A percentile compares a stretch with the other conserved stretches of the same genome.
These are phyloP conservation scores for Phytophthora constricta DNA, from an alignment of 352 stramenopile genomes.

Conservation along the genomic window DNA sequence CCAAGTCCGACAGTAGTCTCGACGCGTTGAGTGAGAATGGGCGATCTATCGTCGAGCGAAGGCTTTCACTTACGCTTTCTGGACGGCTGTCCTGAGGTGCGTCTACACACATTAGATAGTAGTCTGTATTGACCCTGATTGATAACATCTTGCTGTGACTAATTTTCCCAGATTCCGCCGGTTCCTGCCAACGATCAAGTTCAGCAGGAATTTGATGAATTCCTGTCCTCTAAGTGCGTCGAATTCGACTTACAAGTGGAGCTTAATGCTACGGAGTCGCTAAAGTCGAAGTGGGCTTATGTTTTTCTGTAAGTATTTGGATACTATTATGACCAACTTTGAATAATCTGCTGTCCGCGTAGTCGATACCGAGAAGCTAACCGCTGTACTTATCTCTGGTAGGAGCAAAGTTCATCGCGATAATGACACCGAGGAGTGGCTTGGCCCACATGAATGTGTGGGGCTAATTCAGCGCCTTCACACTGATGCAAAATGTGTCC, in stretches of 20 bases:
- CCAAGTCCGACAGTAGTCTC: slow-evolving; percentile 8
- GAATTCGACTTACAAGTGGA: slow-evolving; percentile 43
- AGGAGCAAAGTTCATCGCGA: slow-evolving; percentile 55
- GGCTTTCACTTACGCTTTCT: slow-evolving; percentile 53
- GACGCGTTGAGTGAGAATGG: slow-evolving; percentile 42
- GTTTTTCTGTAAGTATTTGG: slow-evolving; percentile 60
- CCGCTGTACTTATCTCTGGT: no score
- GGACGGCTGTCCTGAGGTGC: slow-evolving; percentile 63
- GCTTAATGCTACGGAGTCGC: slow-evolving; percentile 48
- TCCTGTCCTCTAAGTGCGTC: slow-evolving; percentile 43
- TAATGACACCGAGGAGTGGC: slow-evolving; percentile 48
- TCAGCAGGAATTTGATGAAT: slow-evolving; percentile 49
- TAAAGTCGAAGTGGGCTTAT: slow-evolving; percentile 77
- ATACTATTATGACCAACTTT: not conserved
- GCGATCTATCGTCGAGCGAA: slow-evolving; percentile 52
- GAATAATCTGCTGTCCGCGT: no score
- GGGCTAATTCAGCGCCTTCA: slow-evolving; percentile 50
- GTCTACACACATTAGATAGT: not conserved
- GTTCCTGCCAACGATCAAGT: slow-evolving; percentile 46
- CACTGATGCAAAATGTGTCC: slow-evolving; percentile 38
- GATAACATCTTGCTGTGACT: slow-evolving; percentile 10
- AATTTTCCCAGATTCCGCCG: slow-evolving; percentile 54
- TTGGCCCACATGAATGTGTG: slow-evolving; percentile 61
- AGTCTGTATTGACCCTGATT: not conserved
- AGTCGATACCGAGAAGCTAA: no score